phyloP scores from a whole-genome alignment of 345 rosid species.

The Alliaria petiolata region DNA sequence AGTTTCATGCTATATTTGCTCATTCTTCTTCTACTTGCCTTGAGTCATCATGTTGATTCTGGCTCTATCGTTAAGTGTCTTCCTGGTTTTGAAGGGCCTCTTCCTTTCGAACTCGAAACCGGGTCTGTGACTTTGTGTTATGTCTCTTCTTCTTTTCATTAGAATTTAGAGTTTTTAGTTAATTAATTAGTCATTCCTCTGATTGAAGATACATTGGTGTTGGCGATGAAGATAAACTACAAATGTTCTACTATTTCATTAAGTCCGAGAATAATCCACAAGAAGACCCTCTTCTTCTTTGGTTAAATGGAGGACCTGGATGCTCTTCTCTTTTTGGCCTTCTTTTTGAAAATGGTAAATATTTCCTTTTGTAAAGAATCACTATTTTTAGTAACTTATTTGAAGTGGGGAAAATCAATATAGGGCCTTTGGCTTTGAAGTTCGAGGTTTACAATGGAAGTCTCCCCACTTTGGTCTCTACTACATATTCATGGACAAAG shows the following conservation, averaged over 20 bases:
- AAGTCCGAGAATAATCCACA: conserved; percentile 32
- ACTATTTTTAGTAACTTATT: background rate
- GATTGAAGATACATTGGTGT: conserved; percentile 27
- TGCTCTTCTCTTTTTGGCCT: conserved; percentile 31
- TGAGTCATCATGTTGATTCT: conserved; percentile 6
- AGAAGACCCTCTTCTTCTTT: conserved; percentile 34
- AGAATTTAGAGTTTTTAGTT: background rate
- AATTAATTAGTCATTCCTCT: background rate
- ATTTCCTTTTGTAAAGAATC: background rate
- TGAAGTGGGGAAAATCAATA: background rate
- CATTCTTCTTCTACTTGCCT: background rate
- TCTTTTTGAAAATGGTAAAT: conserved; percentile 22
- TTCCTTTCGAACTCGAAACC: conserved; percentile 50
- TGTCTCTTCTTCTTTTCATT: background rate
- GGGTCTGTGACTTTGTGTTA: conserved; percentile 35
- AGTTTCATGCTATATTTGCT: background rate
- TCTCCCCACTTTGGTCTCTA: conserved; percentile 49
- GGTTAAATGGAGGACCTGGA: conserved; percentile 42
- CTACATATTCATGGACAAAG: conserved; percentile 72
- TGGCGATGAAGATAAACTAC: conserved; percentile 20
- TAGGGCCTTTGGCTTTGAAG: conserved; percentile 58
- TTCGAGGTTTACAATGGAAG: conserved; percentile 47
- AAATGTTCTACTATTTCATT: conserved; percentile 32
- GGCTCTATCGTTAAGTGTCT: conserved; percentile 20
- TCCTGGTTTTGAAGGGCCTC: conserved; percentile 38